A percentile compares a stretch with the other conserved stretches of the same genome.
Conservation (phyloP, 306 rosid genomes). For the Quercus ilex region DNA sequence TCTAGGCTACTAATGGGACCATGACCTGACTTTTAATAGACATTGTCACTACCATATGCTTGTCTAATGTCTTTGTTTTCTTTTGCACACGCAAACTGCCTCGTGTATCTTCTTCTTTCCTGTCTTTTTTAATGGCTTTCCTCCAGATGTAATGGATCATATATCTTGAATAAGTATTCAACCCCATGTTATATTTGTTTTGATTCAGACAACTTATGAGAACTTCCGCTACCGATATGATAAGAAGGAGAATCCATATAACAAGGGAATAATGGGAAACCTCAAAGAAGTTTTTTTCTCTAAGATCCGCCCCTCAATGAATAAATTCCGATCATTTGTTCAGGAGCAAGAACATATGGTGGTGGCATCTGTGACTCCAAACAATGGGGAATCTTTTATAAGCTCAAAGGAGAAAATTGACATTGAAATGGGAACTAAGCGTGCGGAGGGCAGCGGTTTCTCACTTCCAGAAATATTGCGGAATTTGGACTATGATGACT, state of each 20-base stretch:
- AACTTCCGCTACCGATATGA: slow-evolving; percentile 84
- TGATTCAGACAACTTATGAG: slow-evolving; percentile 86
- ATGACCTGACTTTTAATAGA: not conserved
- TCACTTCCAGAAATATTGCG: slow-evolving; percentile 60
- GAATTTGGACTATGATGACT: slow-evolving; percentile 50
- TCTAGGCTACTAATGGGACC: not conserved
- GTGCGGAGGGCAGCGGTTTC: slow-evolving; percentile 37
- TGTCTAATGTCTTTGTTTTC: not conserved
- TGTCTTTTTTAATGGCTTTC: too few relatives aligned
- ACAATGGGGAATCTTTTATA: slow-evolving; percentile 32
- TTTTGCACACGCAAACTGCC: not conserved
- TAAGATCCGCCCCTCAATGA: slow-evolving; percentile 45
- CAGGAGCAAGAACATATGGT: slow-evolving; percentile 44
- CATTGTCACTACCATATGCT: not conserved
- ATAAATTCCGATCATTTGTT: slow-evolving; percentile 54
- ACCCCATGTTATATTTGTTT: slow-evolving; percentile 3
- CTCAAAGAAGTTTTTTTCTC: slow-evolving; percentile 60
- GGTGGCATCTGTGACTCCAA: slow-evolving; percentile 38
- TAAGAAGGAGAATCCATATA: slow-evolving; percentile 76
- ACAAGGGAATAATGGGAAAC: slow-evolving; percentile 51
- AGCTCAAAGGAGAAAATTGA: slow-evolving; percentile 72
- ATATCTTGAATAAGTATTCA: not conserved
- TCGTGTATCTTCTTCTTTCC: not conserved
- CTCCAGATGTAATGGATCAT: not conserved
- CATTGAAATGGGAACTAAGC: slow-evolving; percentile 72